Conservation (phyloP, 2,329 filamentous ascomycete species). For the Rutstroemia sp. region DNA sequence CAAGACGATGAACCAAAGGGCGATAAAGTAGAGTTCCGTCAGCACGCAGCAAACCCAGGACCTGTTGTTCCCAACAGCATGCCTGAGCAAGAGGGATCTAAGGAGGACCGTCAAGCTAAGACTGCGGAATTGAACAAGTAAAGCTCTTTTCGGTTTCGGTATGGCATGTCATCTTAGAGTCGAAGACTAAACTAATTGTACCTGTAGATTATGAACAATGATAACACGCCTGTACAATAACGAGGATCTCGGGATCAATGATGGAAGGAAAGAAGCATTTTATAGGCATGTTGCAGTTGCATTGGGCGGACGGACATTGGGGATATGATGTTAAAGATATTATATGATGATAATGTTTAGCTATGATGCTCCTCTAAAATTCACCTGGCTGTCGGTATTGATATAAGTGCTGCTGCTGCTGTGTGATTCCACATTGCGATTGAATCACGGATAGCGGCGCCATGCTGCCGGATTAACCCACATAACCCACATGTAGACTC, state of each 20-base stretch:
- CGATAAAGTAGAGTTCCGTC: conserved; percentile 40
- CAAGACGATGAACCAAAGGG: conserved; percentile 34
- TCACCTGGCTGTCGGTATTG: no score
- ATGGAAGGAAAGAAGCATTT: background rate
- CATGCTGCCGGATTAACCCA: no score
- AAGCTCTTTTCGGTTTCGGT: conserved; percentile 13
- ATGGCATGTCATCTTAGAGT: conserved; percentile 8
- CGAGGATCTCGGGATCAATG: background rate
- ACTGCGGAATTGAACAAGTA: conserved; percentile 13
- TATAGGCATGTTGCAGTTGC: conserved; percentile 1
- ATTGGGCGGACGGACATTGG: background rate
- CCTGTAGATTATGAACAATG: background rate
- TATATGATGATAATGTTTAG: background rate
- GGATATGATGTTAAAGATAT: background rate
- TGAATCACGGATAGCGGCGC: no score
- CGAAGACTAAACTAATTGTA: background rate
- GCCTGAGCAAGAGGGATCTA: conserved; percentile 51
- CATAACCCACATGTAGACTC: no score
- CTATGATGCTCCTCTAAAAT: background rate
- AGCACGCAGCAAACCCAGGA: conserved; percentile 49
- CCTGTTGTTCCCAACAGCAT: conserved; percentile 49
- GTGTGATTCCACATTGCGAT: no score
- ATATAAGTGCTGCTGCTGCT: no score
- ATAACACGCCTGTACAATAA: background rate
- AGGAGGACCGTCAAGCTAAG: conserved; percentile 56